Evolutionary conservation across 1,139 yeast species (phyloP).

Genomic region (Saccharomyces hybrid): DNA sequence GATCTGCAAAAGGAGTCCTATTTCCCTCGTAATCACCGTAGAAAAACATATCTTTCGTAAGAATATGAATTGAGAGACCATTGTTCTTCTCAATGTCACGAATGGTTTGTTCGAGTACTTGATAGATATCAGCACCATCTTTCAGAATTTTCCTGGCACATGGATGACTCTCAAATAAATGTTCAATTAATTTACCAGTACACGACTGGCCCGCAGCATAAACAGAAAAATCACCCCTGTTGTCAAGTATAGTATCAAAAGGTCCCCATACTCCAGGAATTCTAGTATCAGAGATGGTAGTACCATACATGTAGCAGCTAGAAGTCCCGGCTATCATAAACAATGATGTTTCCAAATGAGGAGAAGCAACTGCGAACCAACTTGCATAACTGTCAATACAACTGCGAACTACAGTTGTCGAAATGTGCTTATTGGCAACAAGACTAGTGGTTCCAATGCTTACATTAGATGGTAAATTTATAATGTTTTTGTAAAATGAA

Average conservation of each 20-base stretch:
- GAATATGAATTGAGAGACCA: conserved; percentile 30
- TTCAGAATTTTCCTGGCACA: conserved; percentile 23
- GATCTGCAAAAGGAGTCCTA: conserved; percentile 47
- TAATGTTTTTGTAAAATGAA: conserved; percentile 24
- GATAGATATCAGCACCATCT: conserved; percentile 25
- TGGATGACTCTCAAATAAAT: conserved; percentile 38
- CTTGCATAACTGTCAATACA: conserved; percentile 53
- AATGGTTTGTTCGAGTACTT: conserved; percentile 34
- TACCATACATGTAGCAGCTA: conserved; percentile 43
- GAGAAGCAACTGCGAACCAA: conserved; percentile 37
- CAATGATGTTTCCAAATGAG: conserved; percentile 24
- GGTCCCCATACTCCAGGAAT: conserved; percentile 55
- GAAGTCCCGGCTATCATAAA: conserved; percentile 57
- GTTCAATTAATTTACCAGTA: conserved; percentile 46
- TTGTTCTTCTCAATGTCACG: conserved; percentile 18
- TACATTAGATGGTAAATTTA: conserved; percentile 15
- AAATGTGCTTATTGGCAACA: conserved; percentile 6
- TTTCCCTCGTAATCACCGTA: conserved; percentile 54
- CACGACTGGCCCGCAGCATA: conserved; percentile 54
- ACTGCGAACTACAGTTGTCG: conserved; percentile 21
- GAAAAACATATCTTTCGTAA: conserved; percentile 37
- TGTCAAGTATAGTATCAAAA: conserved; percentile 32
- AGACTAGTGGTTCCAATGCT: conserved; percentile 26
- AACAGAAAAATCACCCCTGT: conserved; percentile 19
- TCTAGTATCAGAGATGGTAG: conserved; percentile 15